phyloP scores from a whole-genome alignment of 1,139 yeast species.

The Debaryomyces sp. region DNA sequence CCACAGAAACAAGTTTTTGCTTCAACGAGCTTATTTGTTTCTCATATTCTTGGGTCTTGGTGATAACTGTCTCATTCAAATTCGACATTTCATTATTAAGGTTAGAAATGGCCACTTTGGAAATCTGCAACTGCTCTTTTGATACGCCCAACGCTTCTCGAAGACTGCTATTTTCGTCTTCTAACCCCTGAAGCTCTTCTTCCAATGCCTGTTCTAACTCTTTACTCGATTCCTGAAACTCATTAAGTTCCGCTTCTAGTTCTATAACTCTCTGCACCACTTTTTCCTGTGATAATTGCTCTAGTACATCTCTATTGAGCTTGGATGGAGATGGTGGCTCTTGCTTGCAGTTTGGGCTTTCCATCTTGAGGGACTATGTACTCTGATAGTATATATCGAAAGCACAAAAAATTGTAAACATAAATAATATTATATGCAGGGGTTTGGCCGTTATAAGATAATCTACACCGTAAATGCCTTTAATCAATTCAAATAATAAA shows the following conservation, averaged over 20 bases:
- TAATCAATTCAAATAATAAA: too few species aligned
- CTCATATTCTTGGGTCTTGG: slow-evolving; percentile 23
- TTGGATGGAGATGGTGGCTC: not conserved
- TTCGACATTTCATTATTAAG: slow-evolving; percentile 26
- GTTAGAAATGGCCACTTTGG: slow-evolving; percentile 15
- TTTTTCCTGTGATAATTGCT: slow-evolving; percentile 28
- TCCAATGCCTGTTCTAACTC: slow-evolving; percentile 50
- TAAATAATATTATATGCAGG: not conserved
- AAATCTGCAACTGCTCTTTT: slow-evolving; percentile 17
- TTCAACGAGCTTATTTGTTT: slow-evolving; percentile 26
- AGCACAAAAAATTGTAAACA: not conserved
- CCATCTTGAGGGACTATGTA: not conserved
- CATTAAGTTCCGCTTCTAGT: slow-evolving; percentile 39
- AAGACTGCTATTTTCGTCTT: slow-evolving; percentile 25
- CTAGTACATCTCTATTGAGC: slow-evolving; percentile 11
- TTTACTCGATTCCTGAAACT: slow-evolving; percentile 47
- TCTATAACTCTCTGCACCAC: slow-evolving; percentile 34
- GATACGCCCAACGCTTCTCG: slow-evolving; percentile 18
- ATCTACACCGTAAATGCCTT: too few species aligned
- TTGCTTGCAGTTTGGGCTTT: not conserved
- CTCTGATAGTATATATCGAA: not conserved
- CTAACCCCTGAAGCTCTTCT: slow-evolving; percentile 42
- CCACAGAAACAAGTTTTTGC: slow-evolving; percentile 40
- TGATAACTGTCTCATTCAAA: slow-evolving; percentile 21
- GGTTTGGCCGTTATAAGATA: not conserved